A percentile compares a stretch with the other conserved stretches of the same genome.
These are phyloP conservation scores for Ganoderma sinense DNA, from an alignment of 1,284 basidiomycete genomes.

Conservation along the genomic window DNA sequence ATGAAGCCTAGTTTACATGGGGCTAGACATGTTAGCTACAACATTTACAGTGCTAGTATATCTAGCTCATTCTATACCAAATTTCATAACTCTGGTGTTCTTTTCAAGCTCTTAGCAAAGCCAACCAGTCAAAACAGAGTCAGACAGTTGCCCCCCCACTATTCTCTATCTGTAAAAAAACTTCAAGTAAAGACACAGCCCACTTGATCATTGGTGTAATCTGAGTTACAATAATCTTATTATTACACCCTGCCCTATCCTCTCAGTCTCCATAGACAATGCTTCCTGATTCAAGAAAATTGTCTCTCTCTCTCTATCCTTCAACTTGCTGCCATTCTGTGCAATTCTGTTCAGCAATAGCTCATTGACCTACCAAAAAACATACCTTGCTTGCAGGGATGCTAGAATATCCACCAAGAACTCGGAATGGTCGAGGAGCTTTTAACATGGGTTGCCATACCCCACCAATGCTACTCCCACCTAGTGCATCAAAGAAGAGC, in stretches of 20 bases:
- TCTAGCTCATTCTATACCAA: too few relatives aligned
- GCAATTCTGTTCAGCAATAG: neutral
- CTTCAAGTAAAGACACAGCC: too few relatives aligned
- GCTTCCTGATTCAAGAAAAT: slow-evolving; percentile 78
- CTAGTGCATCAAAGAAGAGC: slow-evolving; percentile 87
- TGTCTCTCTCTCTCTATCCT: slow-evolving; percentile 62
- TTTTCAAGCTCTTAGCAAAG: too few relatives aligned
- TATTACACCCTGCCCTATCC: slow-evolving; percentile 50
- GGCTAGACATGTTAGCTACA: too few relatives aligned
- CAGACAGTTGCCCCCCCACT: too few relatives aligned
- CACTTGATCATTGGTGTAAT: too few relatives aligned
- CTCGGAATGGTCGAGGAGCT: slow-evolving; percentile 73
- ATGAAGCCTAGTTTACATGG: too few relatives aligned
- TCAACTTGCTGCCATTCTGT: slow-evolving; percentile 34
- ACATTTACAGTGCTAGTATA: too few relatives aligned
- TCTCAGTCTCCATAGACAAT: slow-evolving; percentile 80
- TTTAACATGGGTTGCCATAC: slow-evolving; percentile 87
- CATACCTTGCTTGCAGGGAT: slow-evolving; percentile 53
- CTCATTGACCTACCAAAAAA: neutral
- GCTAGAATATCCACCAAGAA: slow-evolving; percentile 83
- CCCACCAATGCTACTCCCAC: slow-evolving; percentile 82
- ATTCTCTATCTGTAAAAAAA: too few relatives aligned
- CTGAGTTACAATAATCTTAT: too few relatives aligned
- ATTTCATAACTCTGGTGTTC: too few relatives aligned
- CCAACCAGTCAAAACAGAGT: too few relatives aligned